Percentiles rank a stretch among this genome's conserved stretches.
Evolutionary conservation across 345 rosid genomes (phyloP).

Genomic region (Hypericum androsaemum): DNA sequence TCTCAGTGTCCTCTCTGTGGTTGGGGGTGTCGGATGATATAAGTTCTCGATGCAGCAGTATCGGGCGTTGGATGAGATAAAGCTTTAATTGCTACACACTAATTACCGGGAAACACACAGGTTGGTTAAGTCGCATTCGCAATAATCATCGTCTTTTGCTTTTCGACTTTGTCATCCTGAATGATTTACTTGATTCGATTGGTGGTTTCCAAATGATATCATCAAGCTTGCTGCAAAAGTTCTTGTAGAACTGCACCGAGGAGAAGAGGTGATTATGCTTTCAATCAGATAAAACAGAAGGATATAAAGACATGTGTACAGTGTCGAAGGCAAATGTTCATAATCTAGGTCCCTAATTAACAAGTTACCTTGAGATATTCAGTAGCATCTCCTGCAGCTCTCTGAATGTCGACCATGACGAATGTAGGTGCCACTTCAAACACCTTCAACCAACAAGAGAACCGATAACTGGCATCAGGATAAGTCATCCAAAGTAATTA

Average conservation of each 20-base stretch:
- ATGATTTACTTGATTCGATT: conserved; percentile 39
- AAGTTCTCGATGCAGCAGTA: no score
- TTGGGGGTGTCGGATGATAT: no score
- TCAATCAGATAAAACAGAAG: background rate
- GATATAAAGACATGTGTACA: no score
- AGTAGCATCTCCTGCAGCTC: conserved; percentile 49
- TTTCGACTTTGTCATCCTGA: conserved; percentile 44
- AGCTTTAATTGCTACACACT: no score
- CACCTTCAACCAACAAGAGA: conserved; percentile 30
- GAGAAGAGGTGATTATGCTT: background rate
- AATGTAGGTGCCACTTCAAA: conserved; percentile 87
- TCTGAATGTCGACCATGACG: conserved; percentile 82
- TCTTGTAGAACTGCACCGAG: conserved; percentile 71
- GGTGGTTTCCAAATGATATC: conserved; percentile 94
- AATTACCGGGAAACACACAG: no score
- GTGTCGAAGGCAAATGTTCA: no score
- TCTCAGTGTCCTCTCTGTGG: no score
- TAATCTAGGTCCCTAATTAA: background rate
- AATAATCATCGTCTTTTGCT: conserved; percentile 46
- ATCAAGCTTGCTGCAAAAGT: conserved; percentile 71
- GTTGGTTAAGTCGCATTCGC: no score
- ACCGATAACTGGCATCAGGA: background rate
- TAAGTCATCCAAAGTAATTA: background rate
- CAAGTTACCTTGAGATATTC: conserved; percentile 72
- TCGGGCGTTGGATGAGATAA: no score